Evolutionary conservation across 2,329 filamentous ascomycete genomes (phyloP), one percentile per base, ranked within the genome.

Genomic region (Capronia coronata): DNA sequence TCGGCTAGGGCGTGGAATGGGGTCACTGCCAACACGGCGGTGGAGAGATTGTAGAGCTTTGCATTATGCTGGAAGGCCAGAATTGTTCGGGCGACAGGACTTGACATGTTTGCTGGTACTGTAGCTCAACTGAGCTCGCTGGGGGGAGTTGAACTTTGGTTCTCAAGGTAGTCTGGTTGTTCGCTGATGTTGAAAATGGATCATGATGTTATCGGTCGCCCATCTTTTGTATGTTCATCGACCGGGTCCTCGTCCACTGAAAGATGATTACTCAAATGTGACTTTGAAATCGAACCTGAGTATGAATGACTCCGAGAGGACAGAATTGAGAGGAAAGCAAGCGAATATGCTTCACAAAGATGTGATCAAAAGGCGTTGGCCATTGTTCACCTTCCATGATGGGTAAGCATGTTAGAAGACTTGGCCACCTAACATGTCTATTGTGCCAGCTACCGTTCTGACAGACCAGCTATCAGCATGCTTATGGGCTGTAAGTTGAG

Each of bases 1-100:
- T 75, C 68, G 2, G 77, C 71, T 1, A 84, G 71, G 1, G 67
- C 63, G 0, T 69, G 60, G 52, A 81, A 73, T 0, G 76, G 69
- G 1, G 67, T 65, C 27, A 82, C 65, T 5, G 73, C 72, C 3
- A 68, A 67, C n/a, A 56, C 45, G n/a, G 43, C 11, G 5, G 54
- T 56, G 9, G 47, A 34, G 19, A 56, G 48, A 2, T 45, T 52
- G 42, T 51, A 54, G 30, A 56, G 51, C 45, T 56, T 56, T 8
- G 50, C 54, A 46, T 56, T 54, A 34, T 34, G 45, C 19, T 56
- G 54, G 35, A 51, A 56, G 16, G 51, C 21, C 5, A 56, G 48
- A 16, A 51, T 18, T 4, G 54, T 56, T 16, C 51, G 51, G 7
- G 48, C 10, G 1, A 51, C 37, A 10, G 47, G 18, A 5, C 14